Base-by-base conservation (phyloP, 257 asterid genomes). In the Leptodermis oblonga region DNA sequence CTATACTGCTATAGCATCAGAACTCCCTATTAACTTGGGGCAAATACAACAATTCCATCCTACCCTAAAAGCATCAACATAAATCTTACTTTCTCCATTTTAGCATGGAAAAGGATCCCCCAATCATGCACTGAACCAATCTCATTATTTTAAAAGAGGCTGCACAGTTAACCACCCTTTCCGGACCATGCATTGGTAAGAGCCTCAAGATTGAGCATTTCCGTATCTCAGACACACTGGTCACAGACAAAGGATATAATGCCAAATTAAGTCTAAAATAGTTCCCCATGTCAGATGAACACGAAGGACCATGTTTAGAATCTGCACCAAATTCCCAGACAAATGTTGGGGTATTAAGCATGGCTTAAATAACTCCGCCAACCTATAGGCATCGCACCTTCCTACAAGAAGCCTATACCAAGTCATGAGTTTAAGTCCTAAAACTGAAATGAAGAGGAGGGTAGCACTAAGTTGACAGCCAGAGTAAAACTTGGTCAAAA, bases 111-210 rank as follows among this genome's bases (percentile, higher is more conserved):
- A 53, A 1, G 31, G 25, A 20, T 60, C 3, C 22, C n/a, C n/a
- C 7, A 0, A 20, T 28, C 5, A 14, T 25, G n/a, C 13, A 36
- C 67, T 18, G 15, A n/a, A 61, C 26, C 45, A 61, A 41, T n/a
- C 11, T 36, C 52, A 8, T 3, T 53, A 45, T 3, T 59, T 30
- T 10, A 45, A 41, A 37, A 54, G 28, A 22, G 25, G 4, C 17
- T 2, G 20, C 5, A 15, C 9, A 68, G 46, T 58, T 30, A 13
- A 54, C 51, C 49, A 41, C 63, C 48, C 15, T 41, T 53, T 34
- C 72, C 51, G 17, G 13, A 42, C 55, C 51, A 31, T 59, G 45
- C 56, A 55, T 25, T 26, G 51, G 62, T 5, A 69, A 62, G 26
- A 69, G 48, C 55, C 56, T 25, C 18, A 45, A 28, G 22, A 1